Evolutionary conservation across 306 rosid species (phyloP).

Genomic region (Carpinus viminea): DNA sequence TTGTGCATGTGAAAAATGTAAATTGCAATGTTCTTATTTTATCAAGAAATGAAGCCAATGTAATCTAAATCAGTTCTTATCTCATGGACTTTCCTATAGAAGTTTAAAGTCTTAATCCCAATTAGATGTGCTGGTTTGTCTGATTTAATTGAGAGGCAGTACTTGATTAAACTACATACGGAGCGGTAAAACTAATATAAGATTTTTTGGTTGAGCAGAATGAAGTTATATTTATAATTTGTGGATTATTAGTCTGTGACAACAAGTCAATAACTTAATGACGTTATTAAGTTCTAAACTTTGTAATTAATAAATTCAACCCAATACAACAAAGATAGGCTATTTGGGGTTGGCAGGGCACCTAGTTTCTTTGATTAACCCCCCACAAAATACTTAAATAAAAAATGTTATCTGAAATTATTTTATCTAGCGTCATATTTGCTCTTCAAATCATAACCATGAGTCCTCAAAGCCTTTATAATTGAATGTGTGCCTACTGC

Average conservation of each 20-base stretch:
- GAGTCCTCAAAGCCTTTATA: neutral
- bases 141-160: neutral
- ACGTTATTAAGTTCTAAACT: neutral
- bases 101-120: neutral
- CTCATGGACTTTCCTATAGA: neutral
- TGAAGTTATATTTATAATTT: neutral
- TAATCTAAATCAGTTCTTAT: neutral
- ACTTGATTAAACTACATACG: neutral
- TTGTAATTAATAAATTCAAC: neutral
- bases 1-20: neutral
- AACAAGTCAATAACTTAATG: neutral
- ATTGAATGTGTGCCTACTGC: neutral
- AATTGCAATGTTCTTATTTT: neutral
- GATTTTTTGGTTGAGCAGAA: neutral
- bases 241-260: neutral
- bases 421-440: neutral
- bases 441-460: no score
- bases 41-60: neutral
- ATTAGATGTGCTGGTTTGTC: neutral
- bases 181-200: neutral
- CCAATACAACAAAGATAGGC: neutral
- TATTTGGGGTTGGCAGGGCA: neutral
- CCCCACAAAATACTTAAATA: neutral
- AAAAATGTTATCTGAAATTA: neutral
- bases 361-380: neutral